Evolutionary conservation across 192 early-diverging fungal genomes (phyloP), one percentile per base, ranked within the genome.

Genomic region (Backusella morwellensis): DNA sequence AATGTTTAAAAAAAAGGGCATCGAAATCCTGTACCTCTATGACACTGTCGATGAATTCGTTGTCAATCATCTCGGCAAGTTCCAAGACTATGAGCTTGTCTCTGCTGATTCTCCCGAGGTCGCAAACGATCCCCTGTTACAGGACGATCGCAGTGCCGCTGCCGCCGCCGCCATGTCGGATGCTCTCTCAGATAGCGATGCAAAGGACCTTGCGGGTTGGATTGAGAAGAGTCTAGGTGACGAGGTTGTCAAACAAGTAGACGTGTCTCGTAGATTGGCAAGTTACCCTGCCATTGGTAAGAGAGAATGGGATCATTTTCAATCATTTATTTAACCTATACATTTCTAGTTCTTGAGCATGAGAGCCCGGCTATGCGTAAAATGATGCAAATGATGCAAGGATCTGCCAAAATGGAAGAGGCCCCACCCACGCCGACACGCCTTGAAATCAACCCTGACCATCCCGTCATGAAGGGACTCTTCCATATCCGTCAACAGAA

Each of bases 401-500:
- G 87, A 3, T 88, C 88, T 5, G 87, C 87, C 42, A 85, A 85
- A 66, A 72, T 82, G 72, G 86, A 85, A 8, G 78, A 84, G 52
- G 70, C 88, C 9, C 92, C 90, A 23, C 76, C 90, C 50, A 84
- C 88, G 21, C 92, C 92, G 1, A 89, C 90, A 66, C 89, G 79
- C 29, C 79, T 95, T n/a, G 92, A 95, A 79, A 92, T 95, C 78
- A 93, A 95, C 59, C 79, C 89, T 15, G 86, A 87, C 69, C 90
- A 93, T 75, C 82, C 91, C 0, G 86, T 95, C 26, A 91, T 95
- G 82, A 83, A 80, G 63, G 91, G 92, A 40, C 78, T 95, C 35
- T 90, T 85, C 82, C 70, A 77, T 17, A 83, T 93, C 67, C 89
- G 88, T 82, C 73, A 78, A 68, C 78, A 83, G 26, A 73, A 93